Conservation (phyloP, 768 basidiomycete species). For the Tricholoma matsutake region DNA sequence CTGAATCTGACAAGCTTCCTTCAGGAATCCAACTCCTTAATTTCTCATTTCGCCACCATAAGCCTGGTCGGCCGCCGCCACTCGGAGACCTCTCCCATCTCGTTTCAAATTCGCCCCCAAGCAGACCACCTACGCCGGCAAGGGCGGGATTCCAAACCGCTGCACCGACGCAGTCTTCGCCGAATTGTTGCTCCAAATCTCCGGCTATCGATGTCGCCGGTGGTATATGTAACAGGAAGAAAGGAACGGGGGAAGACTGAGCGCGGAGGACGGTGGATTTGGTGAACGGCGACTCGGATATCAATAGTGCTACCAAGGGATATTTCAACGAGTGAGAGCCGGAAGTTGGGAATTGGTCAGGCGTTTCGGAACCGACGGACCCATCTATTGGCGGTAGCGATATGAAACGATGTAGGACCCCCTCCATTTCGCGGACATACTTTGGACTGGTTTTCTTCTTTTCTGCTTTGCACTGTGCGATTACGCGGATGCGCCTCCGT, state of each 20-base stretch:
- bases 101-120: conserved; percentile 59
- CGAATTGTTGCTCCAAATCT: conserved; percentile 9
- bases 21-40: conserved; percentile 37
- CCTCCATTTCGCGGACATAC: conserved; percentile 87
- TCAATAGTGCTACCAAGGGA: conserved; percentile 65
- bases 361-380: conserved; percentile 1
- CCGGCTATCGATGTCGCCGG: conserved; percentile 17
- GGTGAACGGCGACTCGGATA: conserved; percentile 83
- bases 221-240: conserved; percentile 79
- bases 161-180: conserved; percentile 36
- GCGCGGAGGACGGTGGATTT: conserved; percentile 65
- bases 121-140: conserved; percentile 46
- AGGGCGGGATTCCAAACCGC: conserved; percentile 73
- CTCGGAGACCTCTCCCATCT: conserved; percentile 55
- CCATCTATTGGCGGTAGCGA: conserved; percentile 10
- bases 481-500: conserved; percentile 63
- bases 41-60: conserved; percentile 41
- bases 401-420: conserved; percentile 64
- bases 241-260: conserved; percentile 71
- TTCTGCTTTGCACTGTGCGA: conserved; percentile 92
- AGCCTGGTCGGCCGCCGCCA: conserved; percentile 36
- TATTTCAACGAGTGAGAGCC: conserved; percentile 11
- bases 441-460: conserved; percentile 76
- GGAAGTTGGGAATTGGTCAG: not conserved
- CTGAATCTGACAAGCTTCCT: not conserved